These are phyloP conservation scores for Orbilia ellipsospora DNA, from an alignment of 2,329 filamentous ascomycete species.

Conservation along the genomic window DNA sequence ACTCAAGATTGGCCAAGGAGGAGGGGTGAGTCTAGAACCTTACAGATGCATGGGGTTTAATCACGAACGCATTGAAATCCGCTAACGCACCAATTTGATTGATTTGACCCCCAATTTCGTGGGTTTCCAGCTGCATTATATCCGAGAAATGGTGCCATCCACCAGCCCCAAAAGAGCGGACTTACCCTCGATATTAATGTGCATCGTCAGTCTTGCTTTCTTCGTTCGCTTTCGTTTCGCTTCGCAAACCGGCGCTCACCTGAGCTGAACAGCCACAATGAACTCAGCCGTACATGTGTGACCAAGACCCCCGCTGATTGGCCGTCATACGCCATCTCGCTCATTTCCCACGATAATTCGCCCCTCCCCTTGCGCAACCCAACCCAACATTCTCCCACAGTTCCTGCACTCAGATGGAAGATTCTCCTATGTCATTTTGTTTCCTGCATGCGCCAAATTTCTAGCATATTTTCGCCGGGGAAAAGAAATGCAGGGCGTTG, in stretches of 20 bases:
- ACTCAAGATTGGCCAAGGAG: too few relatives aligned
- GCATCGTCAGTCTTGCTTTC: neutral
- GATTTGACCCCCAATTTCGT: too few relatives aligned
- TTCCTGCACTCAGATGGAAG: too few relatives aligned
- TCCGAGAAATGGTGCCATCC: too few relatives aligned
- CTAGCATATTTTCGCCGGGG: neutral
- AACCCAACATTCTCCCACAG: neutral
- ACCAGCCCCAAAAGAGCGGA: too few relatives aligned
- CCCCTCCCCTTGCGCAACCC: conserved; percentile 22
- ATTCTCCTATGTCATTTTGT: neutral
- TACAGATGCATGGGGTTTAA: too few relatives aligned
- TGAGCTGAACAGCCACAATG: conserved; percentile 42
- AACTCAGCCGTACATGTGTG: conserved; percentile 52
- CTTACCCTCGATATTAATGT: too few relatives aligned
- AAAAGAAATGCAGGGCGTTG: neutral
- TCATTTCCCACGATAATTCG: conserved; percentile 16
- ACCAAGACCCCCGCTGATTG: conserved; percentile 43
- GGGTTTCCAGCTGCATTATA: too few relatives aligned
- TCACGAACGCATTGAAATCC: too few relatives aligned
- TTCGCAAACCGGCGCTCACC: conserved; percentile 13
- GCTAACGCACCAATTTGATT: too few relatives aligned
- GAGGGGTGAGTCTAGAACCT: too few relatives aligned
- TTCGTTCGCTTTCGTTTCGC: conserved; percentile 12
- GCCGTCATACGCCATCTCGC: conserved; percentile 17
- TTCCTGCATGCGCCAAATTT: conserved; percentile 13